phyloP scores from a whole-genome alignment of 257 asterid species.

The Phtheirospermum japonicum region DNA sequence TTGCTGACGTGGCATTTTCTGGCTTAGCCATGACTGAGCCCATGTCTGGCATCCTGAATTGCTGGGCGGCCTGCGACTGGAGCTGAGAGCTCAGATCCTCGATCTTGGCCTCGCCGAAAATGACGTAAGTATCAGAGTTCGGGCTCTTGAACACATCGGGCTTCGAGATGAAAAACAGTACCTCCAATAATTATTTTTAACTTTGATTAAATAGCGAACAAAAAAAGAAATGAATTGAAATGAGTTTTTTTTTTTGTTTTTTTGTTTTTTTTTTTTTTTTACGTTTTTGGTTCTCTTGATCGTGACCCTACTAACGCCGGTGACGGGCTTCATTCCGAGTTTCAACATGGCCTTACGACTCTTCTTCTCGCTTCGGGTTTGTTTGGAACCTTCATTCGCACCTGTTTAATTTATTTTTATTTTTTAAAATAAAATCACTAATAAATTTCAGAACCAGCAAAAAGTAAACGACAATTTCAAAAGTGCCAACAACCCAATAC shows the following conservation, averaged over 20 bases:
- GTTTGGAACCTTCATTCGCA: slow-evolving; percentile 62
- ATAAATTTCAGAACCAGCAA: background rate
- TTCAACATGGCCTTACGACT: slow-evolving; percentile 94
- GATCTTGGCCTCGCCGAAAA: slow-evolving; percentile 89
- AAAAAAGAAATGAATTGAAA: background rate
- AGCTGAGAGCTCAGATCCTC: slow-evolving; percentile 95
- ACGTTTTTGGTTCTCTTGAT: slow-evolving; percentile 82
- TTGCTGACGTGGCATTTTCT: slow-evolving; percentile 39
- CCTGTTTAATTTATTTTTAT: slow-evolving; percentile 38
- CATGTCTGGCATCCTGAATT: slow-evolving; percentile 80
- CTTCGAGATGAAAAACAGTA: slow-evolving; percentile 75
- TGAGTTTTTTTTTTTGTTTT: background rate
- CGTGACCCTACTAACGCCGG: slow-evolving; percentile 86
- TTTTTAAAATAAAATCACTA: too few relatives aligned
- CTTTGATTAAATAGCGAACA: background rate
- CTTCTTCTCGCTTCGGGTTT: slow-evolving; percentile 97
- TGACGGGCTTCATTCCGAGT: slow-evolving; percentile 85
- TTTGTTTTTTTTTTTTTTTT: background rate
- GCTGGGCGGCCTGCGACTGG: slow-evolving; percentile 95
- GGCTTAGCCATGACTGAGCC: slow-evolving; percentile 59
- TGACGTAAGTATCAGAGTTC: slow-evolving; percentile 73
- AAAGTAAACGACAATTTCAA: background rate
- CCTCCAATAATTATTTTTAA: slow-evolving; percentile 36
- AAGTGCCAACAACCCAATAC: background rate
- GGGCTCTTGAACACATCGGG: slow-evolving; percentile 96